Base-by-base conservation (phyloP, 495 filamentous ascomycete species). In the Aspergillus diversus region DNA sequence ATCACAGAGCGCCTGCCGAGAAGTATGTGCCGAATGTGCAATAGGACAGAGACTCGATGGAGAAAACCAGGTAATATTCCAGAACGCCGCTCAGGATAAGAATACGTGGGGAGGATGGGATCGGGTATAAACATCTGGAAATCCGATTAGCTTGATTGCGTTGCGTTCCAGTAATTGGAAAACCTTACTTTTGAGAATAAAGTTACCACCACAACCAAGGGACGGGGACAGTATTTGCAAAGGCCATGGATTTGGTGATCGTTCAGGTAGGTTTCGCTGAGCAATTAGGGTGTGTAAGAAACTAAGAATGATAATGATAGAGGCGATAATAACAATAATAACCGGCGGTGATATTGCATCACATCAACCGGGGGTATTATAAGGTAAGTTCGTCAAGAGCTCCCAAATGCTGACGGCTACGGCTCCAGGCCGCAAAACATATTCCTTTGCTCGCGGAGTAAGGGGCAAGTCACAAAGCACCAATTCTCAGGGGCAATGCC, bases 81-180 rank as follows among this genome's bases (percentile, higher is more conserved):
- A 43, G 43, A 64, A 60, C 57, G 57, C 62, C 51, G 42, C 21
- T 37, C 13, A 9, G 50, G 33, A 47, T 15, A 11, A 54, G 37
- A 49, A 15, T 53, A 58, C 46, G 55, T 58, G n/a, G 16, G 16
- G 12, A 12, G 17, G 46, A 16, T 49, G 13, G 46, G 46, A 49
- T 48, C 13, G 11, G 49, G 33, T 31, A 16, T 54, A 54, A 33
- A 58, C 42, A 48, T 48, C 59, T 61, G 59, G 21, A 47, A 47
- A 33, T 39, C 42, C 49, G 35, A 43, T 60, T 48, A 53, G 33
- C 9, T 35, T 48, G 33, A 31, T 15, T 43, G 7, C 5, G 6
- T 50, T 9, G 16, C 11, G 17, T 9, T 11, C 5, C 47, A 21
- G n/a, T 31, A 6, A 6, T 50, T 17, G 11, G 47, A 17, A 7